A percentile compares a stretch with the other conserved stretches of the same genome.
These are phyloP conservation scores for Phytophthora tentaculata DNA, from an alignment of 352 stramenopile species.

Conservation along the genomic window DNA sequence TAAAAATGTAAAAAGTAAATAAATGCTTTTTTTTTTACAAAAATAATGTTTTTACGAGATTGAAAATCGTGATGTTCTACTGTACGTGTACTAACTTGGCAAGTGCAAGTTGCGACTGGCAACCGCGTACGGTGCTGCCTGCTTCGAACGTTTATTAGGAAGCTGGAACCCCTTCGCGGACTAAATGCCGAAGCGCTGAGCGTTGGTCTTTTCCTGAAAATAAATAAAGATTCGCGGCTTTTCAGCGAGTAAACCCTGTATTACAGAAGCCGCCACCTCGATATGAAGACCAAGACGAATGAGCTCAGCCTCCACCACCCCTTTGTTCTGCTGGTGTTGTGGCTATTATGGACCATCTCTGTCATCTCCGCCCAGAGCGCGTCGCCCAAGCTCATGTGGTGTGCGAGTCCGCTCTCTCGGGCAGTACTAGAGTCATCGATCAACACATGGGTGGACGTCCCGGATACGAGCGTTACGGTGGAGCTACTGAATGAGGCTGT, in stretches of 20 bases:
- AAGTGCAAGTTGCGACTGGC: no score
- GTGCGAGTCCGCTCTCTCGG: conserved; percentile 56
- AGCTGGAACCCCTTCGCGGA: neutral
- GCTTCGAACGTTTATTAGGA: neutral
- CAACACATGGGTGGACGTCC: conserved; percentile 64
- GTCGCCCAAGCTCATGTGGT: conserved; percentile 70
- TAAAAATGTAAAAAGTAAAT: no score
- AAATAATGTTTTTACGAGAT: no score
- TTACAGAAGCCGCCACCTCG: neutral
- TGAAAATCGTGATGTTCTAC: no score
- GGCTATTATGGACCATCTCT: neutral
- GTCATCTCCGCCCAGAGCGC: conserved; percentile 17
- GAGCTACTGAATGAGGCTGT: conserved; percentile 66
- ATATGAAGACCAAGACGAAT: conserved; percentile 7
- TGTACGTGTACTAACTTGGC: no score
- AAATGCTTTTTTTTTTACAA: no score
- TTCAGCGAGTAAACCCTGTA: conserved; percentile 7
- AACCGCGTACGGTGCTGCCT: neutral
- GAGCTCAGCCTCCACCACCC: conserved; percentile 1
- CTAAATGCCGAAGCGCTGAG: conserved; percentile 5
- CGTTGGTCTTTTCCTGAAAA: conserved; percentile 5
- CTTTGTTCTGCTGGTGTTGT: conserved; percentile 3
- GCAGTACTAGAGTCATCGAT: conserved; percentile 35
- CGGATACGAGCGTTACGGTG: conserved; percentile 51
- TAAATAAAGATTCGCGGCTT: conserved; percentile 26